phyloP scores from a whole-genome alignment of 306 rosid genomes.

The Begonia peltatifolia region DNA sequence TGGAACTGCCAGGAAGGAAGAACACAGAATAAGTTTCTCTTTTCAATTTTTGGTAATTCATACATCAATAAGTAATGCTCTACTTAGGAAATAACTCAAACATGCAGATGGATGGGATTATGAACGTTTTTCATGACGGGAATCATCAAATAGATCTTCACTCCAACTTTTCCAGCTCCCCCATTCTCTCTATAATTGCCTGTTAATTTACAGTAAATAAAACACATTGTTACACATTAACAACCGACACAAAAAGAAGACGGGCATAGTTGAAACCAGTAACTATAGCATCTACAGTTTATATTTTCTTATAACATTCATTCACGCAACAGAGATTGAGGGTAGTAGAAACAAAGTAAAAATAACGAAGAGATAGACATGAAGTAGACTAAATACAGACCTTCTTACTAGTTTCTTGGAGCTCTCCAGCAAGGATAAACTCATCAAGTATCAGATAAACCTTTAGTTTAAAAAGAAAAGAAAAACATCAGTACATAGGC shows the following conservation, averaged over 20 bases:
- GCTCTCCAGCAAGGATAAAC: constrained; percentile 57
- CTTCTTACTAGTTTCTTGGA: constrained; percentile 63
- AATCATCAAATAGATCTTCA: constrained; percentile 8
- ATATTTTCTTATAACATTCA: too few relatives aligned
- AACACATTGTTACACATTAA: too few relatives aligned
- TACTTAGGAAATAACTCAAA: not conserved
- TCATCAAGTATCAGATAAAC: constrained; percentile 52
- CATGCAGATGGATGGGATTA: constrained; percentile 1
- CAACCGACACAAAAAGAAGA: too few relatives aligned
- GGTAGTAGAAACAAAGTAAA: too few relatives aligned
- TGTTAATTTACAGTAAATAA: constrained; percentile 3
- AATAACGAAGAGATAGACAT: too few relatives aligned
- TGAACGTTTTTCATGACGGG: not conserved
- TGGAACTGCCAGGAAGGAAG: too few relatives aligned
- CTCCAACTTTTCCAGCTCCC: constrained; percentile 51
- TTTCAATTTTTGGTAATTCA: too few relatives aligned
- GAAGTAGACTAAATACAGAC: constrained; percentile 8
- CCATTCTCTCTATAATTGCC: constrained; percentile 57
- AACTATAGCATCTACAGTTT: too few relatives aligned
- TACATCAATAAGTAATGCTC: too few relatives aligned
- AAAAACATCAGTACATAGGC: not conserved
- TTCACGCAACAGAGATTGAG: too few relatives aligned
- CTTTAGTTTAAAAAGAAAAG: constrained; percentile 13
- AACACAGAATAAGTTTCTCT: too few relatives aligned
- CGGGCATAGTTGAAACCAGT: too few relatives aligned